Evolutionary conservation across 2,329 filamentous ascomycete genomes (phyloP).

Genomic region (Diplodia seriata): DNA sequence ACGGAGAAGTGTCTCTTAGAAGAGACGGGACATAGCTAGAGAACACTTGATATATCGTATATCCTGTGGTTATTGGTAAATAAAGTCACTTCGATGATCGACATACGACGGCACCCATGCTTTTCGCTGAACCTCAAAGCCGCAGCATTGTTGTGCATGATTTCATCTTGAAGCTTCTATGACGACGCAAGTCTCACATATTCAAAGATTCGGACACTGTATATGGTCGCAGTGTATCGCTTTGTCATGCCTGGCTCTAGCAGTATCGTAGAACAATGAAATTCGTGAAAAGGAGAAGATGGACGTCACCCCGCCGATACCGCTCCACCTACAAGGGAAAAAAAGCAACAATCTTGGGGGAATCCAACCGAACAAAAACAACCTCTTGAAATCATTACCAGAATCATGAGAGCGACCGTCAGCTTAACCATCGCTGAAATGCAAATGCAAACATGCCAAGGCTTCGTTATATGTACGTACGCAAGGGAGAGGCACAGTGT

Average conservation of each 20-base stretch:
- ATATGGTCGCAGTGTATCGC: conserved; percentile 23
- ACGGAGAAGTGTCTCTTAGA: not conserved
- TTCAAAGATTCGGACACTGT: not conserved
- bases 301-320: not conserved
- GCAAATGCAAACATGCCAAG: conserved; percentile 12
- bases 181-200: not conserved
- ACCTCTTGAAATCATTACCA: not conserved
- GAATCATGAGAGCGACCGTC: conserved; percentile 25
- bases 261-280: not conserved
- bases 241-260: conserved; percentile 13
- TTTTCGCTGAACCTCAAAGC: not conserved
- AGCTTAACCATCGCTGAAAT: conserved; percentile 23
- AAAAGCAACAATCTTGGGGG: conserved; percentile 21
- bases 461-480: conserved; percentile 1
- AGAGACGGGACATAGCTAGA: not conserved
- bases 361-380: conserved; percentile 23
- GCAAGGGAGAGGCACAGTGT: conserved; percentile 4
- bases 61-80: not conserved
- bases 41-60: too few species aligned
- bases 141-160: not conserved
- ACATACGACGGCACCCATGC: not conserved
- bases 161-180: not conserved
- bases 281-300: not conserved
- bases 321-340: not conserved
- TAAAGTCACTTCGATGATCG: not conserved